phyloP scores from a whole-genome alignment of 2,329 filamentous ascomycete genomes.

The Fusarium hostae region DNA sequence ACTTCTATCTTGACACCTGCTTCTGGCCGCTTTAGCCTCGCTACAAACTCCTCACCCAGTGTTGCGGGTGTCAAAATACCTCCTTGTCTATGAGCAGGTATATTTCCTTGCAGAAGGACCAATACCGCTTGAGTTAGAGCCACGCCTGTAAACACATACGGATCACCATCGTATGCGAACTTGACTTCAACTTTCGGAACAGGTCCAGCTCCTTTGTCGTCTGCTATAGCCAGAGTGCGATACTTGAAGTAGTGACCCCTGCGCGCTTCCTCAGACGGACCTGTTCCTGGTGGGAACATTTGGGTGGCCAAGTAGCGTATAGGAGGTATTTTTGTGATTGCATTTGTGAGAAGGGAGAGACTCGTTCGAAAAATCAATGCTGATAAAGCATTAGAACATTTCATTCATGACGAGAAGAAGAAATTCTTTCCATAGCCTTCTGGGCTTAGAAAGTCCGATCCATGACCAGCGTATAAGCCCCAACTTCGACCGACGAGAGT shows the following conservation, averaged over 20 bases:
- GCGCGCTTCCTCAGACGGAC: conserved; percentile 23
- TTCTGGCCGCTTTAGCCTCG: conserved; percentile 17
- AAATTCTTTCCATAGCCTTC: conserved; percentile 7
- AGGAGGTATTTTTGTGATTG: conserved; percentile 15
- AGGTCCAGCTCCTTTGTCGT: background rate
- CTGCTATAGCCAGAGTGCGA: conserved; percentile 24
- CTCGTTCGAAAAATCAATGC: conserved; percentile 7
- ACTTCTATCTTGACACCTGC: conserved; percentile 24
- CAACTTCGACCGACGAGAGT: conserved; percentile 35
- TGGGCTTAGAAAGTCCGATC: background rate
- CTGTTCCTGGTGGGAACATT: conserved; percentile 33
- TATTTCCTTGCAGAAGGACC: conserved; percentile 24
- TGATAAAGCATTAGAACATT: background rate
- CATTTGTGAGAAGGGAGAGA: conserved; percentile 9
- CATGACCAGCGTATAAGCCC: conserved; percentile 8
- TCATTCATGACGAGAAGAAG: conserved; percentile 18
- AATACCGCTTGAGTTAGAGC: conserved; percentile 33
- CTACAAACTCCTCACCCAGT: conserved; percentile 24
- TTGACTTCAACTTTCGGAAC: conserved; percentile 12
- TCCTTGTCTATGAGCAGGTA: conserved; percentile 18
- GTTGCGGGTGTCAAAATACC: conserved; percentile 37
- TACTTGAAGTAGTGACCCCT: conserved; percentile 25
- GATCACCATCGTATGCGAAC: conserved; percentile 29
- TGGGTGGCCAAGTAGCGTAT: conserved; percentile 17
- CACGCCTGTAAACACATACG: conserved; percentile 36